phyloP scores from a whole-genome alignment of 2,329 filamentous ascomycete species.

The Aspergillus thermomutatus region DNA sequence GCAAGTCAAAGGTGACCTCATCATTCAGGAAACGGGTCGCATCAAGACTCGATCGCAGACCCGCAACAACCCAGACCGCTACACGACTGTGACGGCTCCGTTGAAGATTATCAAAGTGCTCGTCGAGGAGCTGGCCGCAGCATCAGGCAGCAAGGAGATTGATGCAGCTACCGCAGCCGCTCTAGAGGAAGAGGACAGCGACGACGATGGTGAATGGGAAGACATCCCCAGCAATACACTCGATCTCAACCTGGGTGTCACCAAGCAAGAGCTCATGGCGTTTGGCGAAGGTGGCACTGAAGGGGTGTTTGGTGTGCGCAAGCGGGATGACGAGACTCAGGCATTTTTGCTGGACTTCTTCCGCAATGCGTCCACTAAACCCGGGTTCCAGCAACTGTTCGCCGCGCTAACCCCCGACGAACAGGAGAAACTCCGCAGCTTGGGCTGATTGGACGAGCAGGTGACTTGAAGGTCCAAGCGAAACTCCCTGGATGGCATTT shows the following conservation, averaged over 20 bases:
- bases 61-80: slow-evolving; percentile 84
- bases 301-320: slow-evolving; percentile 50
- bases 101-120: slow-evolving; percentile 97
- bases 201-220: slow-evolving; percentile 82
- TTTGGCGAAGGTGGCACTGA: slow-evolving; percentile 57
- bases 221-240: slow-evolving; percentile 74
- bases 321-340: slow-evolving; percentile 87
- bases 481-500: not conserved
- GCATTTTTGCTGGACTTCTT: slow-evolving; percentile 83
- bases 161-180: slow-evolving; percentile 59
- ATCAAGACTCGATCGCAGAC: slow-evolving; percentile 95
- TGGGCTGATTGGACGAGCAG: slow-evolving; percentile 16
- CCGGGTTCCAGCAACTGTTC: slow-evolving; percentile 56
- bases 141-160: slow-evolving; percentile 57
- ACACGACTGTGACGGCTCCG: slow-evolving; percentile 79
- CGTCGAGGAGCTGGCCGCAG: slow-evolving; percentile 83
- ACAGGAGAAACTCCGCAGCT: slow-evolving; percentile 36
- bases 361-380: slow-evolving; percentile 50
- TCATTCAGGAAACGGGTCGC: slow-evolving; percentile 71
- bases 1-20: slow-evolving; percentile 85
- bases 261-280: slow-evolving; percentile 76
- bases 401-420: slow-evolving; percentile 53
- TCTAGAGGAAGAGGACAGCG: slow-evolving; percentile 58
- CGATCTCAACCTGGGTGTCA: slow-evolving; percentile 68
- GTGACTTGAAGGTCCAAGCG: not conserved